Conservation (phyloP, 768 basidiomycete genomes). For the Calocybe gangraenosa region DNA sequence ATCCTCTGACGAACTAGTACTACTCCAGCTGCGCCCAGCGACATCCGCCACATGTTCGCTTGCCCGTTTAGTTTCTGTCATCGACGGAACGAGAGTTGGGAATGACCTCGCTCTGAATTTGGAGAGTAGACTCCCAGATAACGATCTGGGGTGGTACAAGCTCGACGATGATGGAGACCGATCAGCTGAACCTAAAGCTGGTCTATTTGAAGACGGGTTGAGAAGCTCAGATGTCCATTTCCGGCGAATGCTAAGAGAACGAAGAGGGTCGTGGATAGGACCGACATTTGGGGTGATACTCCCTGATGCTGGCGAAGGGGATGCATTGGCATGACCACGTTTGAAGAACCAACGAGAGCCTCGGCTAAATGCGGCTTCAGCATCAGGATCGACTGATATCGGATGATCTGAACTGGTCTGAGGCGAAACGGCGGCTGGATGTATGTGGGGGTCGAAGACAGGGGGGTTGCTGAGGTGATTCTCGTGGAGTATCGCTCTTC, state of each 20-base stretch:
- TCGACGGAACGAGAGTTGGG: slow-evolving; percentile 35
- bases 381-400: slow-evolving; percentile 75
- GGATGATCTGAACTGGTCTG: slow-evolving; percentile 47
- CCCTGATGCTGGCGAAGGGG: slow-evolving; percentile 29
- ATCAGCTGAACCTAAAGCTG: slow-evolving; percentile 3
- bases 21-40: slow-evolving; percentile 46
- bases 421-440: slow-evolving; percentile 19
- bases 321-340: slow-evolving; percentile 36
- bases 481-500: slow-evolving; percentile 9
- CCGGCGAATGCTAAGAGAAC: slow-evolving; percentile 38
- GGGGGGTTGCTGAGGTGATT: background rate
- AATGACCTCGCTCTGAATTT: slow-evolving; percentile 42
- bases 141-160: slow-evolving; percentile 9
- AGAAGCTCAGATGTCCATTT: slow-evolving; percentile 46
- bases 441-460: background rate
- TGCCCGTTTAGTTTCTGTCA: slow-evolving; percentile 22
- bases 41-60: slow-evolving; percentile 22
- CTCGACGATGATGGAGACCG: slow-evolving; percentile 2
- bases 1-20: slow-evolving; percentile 57
- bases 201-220: slow-evolving; percentile 18
- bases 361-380: slow-evolving; percentile 64
- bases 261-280: slow-evolving; percentile 33
- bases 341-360: slow-evolving; percentile 54
- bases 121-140: slow-evolving; percentile 33
- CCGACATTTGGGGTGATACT: slow-evolving; percentile 27